Evolutionary conservation across 73 alveolate genomes (phyloP).

Genomic region (Paramecium sonneborni): DNA sequence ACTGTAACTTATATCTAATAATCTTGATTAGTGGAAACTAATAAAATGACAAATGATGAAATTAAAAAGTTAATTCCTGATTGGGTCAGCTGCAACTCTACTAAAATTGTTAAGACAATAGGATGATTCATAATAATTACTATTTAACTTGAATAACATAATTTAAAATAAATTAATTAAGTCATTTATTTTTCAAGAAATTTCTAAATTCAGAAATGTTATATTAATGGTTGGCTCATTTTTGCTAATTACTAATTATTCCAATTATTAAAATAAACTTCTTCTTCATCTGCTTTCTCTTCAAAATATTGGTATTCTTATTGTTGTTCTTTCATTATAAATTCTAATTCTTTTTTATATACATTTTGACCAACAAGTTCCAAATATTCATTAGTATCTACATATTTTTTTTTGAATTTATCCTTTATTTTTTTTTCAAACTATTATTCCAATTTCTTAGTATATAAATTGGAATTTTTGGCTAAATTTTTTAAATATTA

Average conservation of each 20-base stretch:
- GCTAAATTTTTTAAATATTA: background rate
- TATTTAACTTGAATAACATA: background rate
- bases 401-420: background rate
- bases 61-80: slow-evolving; percentile 54
- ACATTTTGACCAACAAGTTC: background rate
- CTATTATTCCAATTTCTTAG: background rate
- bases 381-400: background rate
- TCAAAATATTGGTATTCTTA: background rate
- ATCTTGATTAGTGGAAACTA: background rate
- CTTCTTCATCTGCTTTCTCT: background rate
- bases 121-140: background rate
- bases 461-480: background rate
- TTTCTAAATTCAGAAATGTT: background rate
- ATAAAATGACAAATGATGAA: background rate
- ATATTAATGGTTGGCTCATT: background rate
- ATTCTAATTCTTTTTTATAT: background rate
- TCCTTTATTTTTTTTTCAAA: background rate
- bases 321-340: background rate
- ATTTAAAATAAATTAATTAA: background rate
- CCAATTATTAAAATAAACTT: background rate
- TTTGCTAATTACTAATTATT: background rate
- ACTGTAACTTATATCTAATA: background rate
- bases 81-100: slow-evolving; percentile 4
- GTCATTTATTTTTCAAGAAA: background rate
- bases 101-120: background rate